A percentile compares a stretch with the other conserved stretches of the same genome.
Conservation (phyloP, 495 filamentous ascomycete genomes). For the Neurospora discreta region DNA sequence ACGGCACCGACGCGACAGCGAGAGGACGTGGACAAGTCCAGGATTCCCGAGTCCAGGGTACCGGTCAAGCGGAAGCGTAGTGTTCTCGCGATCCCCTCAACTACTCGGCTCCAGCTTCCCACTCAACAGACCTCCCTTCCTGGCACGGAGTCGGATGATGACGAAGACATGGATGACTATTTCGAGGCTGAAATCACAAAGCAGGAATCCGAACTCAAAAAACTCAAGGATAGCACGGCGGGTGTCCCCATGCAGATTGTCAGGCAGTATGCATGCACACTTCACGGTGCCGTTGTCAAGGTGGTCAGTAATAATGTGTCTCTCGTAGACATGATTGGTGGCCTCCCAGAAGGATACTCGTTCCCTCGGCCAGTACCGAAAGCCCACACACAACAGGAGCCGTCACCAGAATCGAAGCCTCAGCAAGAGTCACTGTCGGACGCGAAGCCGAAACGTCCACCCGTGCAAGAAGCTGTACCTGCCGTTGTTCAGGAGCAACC, state of each 20-base stretch:
- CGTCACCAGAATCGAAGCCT: not conserved
- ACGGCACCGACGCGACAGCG: not conserved
- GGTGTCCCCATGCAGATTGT: constrained; percentile 13
- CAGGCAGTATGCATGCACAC: constrained; percentile 22
- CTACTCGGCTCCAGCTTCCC: constrained; percentile 15
- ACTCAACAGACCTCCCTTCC: constrained; percentile 15
- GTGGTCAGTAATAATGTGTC: constrained; percentile 24
- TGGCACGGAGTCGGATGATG: constrained; percentile 36
- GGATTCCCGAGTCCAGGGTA: not conserved
- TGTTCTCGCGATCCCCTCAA: constrained; percentile 4
- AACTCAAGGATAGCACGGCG: constrained; percentile 20
- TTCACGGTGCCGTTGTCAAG: constrained; percentile 22
- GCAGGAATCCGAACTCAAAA: constrained; percentile 28
- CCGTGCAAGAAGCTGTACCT: not conserved
- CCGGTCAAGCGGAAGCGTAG: constrained; percentile 4
- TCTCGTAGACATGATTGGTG: constrained; percentile 23
- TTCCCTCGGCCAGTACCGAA: constrained; percentile 11
- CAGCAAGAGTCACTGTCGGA: not conserved
- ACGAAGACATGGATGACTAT: constrained; percentile 41
- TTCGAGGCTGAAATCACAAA: constrained; percentile 36
- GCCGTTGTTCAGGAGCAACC: not conserved
- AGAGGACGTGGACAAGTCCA: not conserved
- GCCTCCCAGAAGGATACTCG: constrained; percentile 16
- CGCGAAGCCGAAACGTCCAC: not conserved
- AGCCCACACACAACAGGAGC: not conserved